These are phyloP conservation scores for Ophiocordyceps polyrhachis-furcata DNA, from an alignment of 2,329 filamentous ascomycete species.

Conservation along the genomic window DNA sequence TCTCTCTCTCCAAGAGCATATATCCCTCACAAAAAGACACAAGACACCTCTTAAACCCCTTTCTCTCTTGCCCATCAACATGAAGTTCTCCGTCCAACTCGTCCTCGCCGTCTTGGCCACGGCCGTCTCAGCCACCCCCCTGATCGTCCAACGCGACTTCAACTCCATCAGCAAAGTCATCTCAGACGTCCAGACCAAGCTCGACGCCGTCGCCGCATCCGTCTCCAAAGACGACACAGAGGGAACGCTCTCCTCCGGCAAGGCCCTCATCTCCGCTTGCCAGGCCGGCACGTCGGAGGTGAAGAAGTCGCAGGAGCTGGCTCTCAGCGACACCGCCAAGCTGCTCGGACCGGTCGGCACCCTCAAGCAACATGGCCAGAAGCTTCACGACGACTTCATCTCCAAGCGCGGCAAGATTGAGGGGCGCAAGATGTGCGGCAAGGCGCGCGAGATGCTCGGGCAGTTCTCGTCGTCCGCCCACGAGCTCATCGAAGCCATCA, in stretches of 20 bases:
- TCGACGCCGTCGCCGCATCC: not conserved
- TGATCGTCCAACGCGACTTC: not conserved
- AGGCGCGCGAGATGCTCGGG: not conserved
- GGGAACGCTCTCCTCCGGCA: too few species aligned
- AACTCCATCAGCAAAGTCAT: not conserved
- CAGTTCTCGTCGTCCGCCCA: not conserved
- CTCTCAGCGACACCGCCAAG: not conserved
- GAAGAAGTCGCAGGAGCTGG: not conserved
- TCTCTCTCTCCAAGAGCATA: too few species aligned
- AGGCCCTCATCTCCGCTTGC: too few species aligned
- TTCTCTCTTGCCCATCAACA: not conserved
- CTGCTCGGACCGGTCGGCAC: not conserved
- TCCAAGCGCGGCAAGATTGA: not conserved
- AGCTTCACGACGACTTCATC: slow-evolving; percentile 1
- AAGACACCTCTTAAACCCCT: too few species aligned
- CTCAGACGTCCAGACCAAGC: not conserved
- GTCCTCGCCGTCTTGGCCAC: not conserved
- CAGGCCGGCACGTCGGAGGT: not conserved
- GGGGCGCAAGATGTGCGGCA: not conserved
- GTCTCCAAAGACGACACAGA: too few species aligned
- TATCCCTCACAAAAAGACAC: not conserved
- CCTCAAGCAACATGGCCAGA: slow-evolving; percentile 1
- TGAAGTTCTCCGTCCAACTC: not conserved
- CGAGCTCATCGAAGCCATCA: not conserved
- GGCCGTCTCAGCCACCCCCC: too few species aligned